Conservation (phyloP, 345 rosid species). For the Pugionium dolabratum region DNA sequence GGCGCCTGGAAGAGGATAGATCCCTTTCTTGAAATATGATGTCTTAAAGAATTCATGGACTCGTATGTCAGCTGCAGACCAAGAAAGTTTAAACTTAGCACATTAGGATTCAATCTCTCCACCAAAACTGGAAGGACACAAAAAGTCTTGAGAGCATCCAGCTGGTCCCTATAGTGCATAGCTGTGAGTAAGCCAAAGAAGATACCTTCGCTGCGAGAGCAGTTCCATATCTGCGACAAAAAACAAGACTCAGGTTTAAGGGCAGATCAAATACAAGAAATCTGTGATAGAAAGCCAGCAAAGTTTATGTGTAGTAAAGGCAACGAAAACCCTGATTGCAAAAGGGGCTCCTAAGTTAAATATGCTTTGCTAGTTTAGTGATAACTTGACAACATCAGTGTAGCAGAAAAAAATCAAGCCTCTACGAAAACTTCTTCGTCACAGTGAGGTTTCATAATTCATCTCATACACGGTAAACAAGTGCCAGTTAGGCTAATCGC, state of each 20-base stretch:
- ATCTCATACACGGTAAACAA: too few species aligned
- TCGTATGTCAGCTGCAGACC: conserved; percentile 74
- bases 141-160: neutral
- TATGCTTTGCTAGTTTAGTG: neutral
- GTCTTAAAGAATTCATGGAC: conserved; percentile 98
- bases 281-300: conserved; percentile 9
- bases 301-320: neutral
- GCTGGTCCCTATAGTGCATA: conserved; percentile 7
- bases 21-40: conserved; percentile 85
- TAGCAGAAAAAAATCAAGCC: neutral
- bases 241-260: conserved; percentile 10
- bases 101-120: conserved; percentile 20
- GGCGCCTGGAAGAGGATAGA: conserved; percentile 94
- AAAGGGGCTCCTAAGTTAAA: neutral
- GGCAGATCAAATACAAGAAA: conserved; percentile 3
- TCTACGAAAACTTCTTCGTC: conserved; percentile 2
- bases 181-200: conserved; percentile 6
- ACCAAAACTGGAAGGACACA: conserved; percentile 3
- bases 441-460: neutral
- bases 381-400: conserved; percentile 9
- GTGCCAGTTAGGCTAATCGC: too few species aligned
- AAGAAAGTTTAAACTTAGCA: conserved; percentile 21
- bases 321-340: neutral
- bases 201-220: conserved; percentile 93
- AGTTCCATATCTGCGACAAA: conserved; percentile 89